These are phyloP conservation scores for Beta macrorhiza DNA, from an alignment of 179 eudicot genomes.

Conservation along the genomic window DNA sequence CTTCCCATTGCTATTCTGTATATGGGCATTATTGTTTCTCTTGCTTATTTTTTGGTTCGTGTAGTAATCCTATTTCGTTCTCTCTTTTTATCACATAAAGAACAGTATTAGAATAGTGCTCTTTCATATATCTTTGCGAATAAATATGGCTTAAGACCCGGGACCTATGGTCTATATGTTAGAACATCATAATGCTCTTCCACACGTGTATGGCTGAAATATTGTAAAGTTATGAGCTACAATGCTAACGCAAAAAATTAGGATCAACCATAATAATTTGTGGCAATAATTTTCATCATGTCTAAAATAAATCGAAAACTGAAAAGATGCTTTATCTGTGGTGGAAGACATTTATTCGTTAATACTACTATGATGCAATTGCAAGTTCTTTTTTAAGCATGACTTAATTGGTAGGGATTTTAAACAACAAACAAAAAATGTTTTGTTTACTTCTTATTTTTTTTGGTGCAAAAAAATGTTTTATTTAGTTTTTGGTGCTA, in stretches of 20 bases:
- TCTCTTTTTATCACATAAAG: neutral
- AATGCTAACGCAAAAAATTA: neutral
- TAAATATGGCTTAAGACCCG: constrained; percentile 20
- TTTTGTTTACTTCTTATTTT: too few relatives aligned
- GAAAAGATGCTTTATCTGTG: neutral
- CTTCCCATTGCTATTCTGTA: constrained; percentile 39
- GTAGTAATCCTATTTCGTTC: neutral
- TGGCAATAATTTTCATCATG: neutral
- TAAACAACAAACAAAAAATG: too few relatives aligned
- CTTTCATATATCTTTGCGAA: neutral
- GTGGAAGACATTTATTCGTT: too few relatives aligned
- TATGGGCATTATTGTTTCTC: constrained; percentile 33
- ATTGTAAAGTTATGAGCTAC: neutral
- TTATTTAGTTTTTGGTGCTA: too few relatives aligned
- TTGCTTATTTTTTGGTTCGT: neutral
- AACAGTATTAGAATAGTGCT: neutral
- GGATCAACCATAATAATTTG: neutral
- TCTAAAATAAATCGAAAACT: neutral
- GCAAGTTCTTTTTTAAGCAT: too few relatives aligned
- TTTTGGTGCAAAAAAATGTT: too few relatives aligned
- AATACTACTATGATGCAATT: too few relatives aligned
- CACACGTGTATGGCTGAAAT: neutral
- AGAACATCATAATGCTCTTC: neutral
- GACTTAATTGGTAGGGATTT: too few relatives aligned
- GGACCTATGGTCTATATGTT: neutral